These are phyloP conservation scores for Logfia minima DNA, from an alignment of 129 eudicot genomes.

Conservation along the genomic window DNA sequence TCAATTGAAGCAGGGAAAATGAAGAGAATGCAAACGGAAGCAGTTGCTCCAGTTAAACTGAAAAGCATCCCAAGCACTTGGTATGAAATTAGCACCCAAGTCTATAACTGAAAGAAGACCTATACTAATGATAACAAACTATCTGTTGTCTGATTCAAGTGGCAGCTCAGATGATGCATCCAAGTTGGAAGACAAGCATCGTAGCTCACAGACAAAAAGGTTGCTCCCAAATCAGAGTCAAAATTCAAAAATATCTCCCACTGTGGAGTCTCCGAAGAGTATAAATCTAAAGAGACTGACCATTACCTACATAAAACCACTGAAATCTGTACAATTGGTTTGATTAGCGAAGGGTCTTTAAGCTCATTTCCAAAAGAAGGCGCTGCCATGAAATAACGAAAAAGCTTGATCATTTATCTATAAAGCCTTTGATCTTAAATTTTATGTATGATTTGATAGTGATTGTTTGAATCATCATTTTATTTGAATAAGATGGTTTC, in stretches of 20 bases:
- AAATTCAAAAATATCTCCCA: slow-evolving; percentile 82
- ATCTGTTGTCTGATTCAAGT: slow-evolving; percentile 36
- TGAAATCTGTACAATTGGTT: slow-evolving; percentile 56
- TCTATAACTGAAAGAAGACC: slow-evolving; percentile 38
- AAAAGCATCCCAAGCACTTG: slow-evolving; percentile 60
- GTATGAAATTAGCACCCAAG: slow-evolving; percentile 53
- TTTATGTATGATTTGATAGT: too few relatives aligned
- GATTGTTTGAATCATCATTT: too few relatives aligned
- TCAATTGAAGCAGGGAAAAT: slow-evolving; percentile 53
- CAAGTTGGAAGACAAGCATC: slow-evolving; percentile 62
- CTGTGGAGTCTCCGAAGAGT: slow-evolving; percentile 69
- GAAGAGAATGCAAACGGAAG: slow-evolving; percentile 54
- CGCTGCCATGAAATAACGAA: slow-evolving; percentile 40
- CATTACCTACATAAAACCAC: slow-evolving; percentile 67
- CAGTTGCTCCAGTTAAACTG: slow-evolving; percentile 60
- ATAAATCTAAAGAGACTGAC: slow-evolving; percentile 81
- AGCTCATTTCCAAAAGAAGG: slow-evolving; percentile 62
- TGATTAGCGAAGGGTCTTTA: slow-evolving; percentile 45
- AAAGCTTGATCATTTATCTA: too few relatives aligned
- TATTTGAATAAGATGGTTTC: too few relatives aligned
- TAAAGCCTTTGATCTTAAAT: too few relatives aligned
- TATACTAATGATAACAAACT: slow-evolving; percentile 33
- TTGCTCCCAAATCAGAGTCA: slow-evolving; percentile 72
- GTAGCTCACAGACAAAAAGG: slow-evolving; percentile 50
- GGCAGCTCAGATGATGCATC: slow-evolving; percentile 34